Percentiles rank a stretch among this genome's conserved stretches.
phyloP scores from a whole-genome alignment of 805 yeast genomes.

The Wickerhamomyces kurtzmanii region DNA sequence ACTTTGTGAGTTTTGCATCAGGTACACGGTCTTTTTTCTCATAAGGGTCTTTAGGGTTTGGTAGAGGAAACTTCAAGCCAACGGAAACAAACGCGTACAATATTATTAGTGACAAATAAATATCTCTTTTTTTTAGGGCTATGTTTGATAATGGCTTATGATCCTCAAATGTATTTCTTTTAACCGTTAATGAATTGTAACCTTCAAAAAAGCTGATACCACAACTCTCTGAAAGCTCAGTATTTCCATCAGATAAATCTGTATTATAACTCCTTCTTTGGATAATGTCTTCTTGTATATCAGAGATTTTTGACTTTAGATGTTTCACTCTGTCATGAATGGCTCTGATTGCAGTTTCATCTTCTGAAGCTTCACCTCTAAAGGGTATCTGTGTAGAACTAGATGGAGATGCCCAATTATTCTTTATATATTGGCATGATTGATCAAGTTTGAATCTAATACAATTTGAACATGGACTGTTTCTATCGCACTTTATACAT shows the following conservation, averaged over 20 bases:
- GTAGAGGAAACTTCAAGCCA: conserved; percentile 12
- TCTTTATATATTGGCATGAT: conserved; percentile 16
- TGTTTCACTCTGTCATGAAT: not conserved
- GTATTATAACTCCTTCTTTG: conserved; percentile 2
- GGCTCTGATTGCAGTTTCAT: not conserved
- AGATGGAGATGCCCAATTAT: too few species aligned
- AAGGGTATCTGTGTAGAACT: conserved; percentile 6
- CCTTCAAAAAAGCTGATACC: conserved; percentile 11
- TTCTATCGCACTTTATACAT: conserved; percentile 33
- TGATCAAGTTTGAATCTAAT: conserved; percentile 18
- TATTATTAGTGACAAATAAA: too few species aligned
- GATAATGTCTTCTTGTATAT: conserved; percentile 8
- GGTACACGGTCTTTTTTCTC: conserved; percentile 3
- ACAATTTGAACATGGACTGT: conserved; percentile 27
- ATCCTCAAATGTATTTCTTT: conserved; percentile 17
- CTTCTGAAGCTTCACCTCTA: conserved; percentile 6
- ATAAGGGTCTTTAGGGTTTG: not conserved
- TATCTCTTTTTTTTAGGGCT: conserved; percentile 12
- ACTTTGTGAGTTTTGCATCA: conserved; percentile 6
- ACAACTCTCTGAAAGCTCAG: too few species aligned
- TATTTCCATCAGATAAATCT: not conserved
- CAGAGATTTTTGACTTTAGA: too few species aligned
- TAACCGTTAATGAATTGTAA: conserved; percentile 10
- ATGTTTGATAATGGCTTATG: conserved; percentile 13
- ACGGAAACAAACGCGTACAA: conserved; percentile 10